These are phyloP conservation scores for Telopea speciosissima DNA, from an alignment of 177 flowering plant species.

Conservation along the genomic window DNA sequence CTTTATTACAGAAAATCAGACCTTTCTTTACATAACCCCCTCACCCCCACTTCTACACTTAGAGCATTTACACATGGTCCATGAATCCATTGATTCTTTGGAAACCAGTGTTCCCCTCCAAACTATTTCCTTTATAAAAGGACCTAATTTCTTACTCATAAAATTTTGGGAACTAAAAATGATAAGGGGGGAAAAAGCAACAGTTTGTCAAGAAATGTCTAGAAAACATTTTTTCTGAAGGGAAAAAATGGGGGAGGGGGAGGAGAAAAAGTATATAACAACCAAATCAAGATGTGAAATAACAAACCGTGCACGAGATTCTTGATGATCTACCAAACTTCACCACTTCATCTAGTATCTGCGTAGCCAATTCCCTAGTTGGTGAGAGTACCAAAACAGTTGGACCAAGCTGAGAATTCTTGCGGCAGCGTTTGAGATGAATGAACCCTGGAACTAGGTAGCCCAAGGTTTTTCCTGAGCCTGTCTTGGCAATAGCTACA, in stretches of 20 bases:
- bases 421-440: conserved; percentile 58
- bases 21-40: no score
- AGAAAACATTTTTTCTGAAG: no score
- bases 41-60: no score
- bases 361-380: conserved; percentile 94
- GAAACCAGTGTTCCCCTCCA: background rate
- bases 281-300: background rate
- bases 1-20: no score
- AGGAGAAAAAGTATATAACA: no score
- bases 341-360: conserved; percentile 85
- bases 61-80: background rate
- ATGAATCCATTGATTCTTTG: background rate
- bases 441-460: conserved; percentile 80
- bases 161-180: no score
- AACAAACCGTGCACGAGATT: conserved; percentile 71
- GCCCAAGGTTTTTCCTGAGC: conserved; percentile 95
- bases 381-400: conserved; percentile 87
- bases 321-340: conserved; percentile 79
- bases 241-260: no score
- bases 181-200: no score
- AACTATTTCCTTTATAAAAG: no score
- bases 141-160: no score
- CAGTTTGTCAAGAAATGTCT: no score
- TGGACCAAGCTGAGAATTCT: conserved; percentile 68
- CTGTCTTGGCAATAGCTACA: conserved; percentile 97